A percentile compares a stretch with the other conserved stretches of the same genome.
These are phyloP conservation scores for Tricholoma bakamatsutake DNA, from an alignment of 768 basidiomycete genomes.

Conservation along the genomic window DNA sequence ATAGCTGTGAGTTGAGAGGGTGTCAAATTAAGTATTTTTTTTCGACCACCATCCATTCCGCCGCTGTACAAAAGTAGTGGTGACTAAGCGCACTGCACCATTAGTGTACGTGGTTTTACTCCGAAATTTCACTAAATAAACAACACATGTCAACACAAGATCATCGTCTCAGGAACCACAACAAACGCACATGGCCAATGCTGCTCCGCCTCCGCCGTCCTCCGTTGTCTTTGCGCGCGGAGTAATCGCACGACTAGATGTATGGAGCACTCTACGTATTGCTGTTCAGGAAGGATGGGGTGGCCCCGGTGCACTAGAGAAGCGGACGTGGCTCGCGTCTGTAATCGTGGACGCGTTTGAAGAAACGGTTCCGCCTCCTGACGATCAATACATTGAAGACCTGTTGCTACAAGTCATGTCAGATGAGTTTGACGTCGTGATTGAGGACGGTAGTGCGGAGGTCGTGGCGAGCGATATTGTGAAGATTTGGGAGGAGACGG, in stretches of 20 bases:
- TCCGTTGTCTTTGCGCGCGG: constrained; percentile 82
- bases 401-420: constrained; percentile 76
- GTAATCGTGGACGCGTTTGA: constrained; percentile 79
- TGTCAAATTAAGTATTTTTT: too few species aligned
- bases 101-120: too few species aligned
- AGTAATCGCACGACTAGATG: constrained; percentile 69
- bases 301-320: constrained; percentile 60
- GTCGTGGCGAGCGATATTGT: constrained; percentile 70
- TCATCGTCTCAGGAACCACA: too few species aligned
- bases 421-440: constrained; percentile 79
- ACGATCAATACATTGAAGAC: constrained; percentile 76
- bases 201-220: constrained; percentile 32
- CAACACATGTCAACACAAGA: not conserved
- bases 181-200: not conserved
- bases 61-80: too few species aligned
- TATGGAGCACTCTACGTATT: constrained; percentile 84
- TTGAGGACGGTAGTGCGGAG: constrained; percentile 84
- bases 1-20: too few species aligned
- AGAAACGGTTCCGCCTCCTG: constrained; percentile 39
- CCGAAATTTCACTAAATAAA: too few species aligned
- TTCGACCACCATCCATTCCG: too few species aligned
- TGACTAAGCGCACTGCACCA: too few species aligned
- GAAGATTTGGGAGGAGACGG: constrained; percentile 54
- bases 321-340: constrained; percentile 82
- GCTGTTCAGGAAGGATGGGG: constrained; percentile 88